These are phyloP conservation scores for Aspergillus haitiensis DNA, from an alignment of 495 filamentous ascomycete species.

Conservation along the genomic window DNA sequence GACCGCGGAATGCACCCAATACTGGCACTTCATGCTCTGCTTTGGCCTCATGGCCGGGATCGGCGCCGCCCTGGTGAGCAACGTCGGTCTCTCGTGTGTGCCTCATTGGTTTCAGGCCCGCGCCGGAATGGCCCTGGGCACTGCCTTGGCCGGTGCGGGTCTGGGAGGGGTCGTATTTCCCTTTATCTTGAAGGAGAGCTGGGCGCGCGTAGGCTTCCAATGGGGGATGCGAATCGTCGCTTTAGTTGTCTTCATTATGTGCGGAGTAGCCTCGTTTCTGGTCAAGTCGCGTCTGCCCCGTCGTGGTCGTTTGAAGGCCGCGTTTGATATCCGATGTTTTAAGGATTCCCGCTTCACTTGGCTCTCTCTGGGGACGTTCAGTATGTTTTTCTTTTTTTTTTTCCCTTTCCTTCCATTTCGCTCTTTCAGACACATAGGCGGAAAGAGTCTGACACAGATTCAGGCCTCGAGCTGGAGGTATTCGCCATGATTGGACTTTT, in stretches of 20 bases:
- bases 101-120: slow-evolving; percentile 44
- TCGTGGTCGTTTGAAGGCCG: slow-evolving; percentile 32
- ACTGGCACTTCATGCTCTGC: slow-evolving; percentile 67
- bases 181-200: slow-evolving; percentile 51
- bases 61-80: slow-evolving; percentile 59
- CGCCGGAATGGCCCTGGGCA: slow-evolving; percentile 41
- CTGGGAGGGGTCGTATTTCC: slow-evolving; percentile 64
- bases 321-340: slow-evolving; percentile 59
- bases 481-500: slow-evolving; percentile 52
- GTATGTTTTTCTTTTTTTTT: slow-evolving; percentile 25
- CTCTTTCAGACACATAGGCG: no score
- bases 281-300: slow-evolving; percentile 37
- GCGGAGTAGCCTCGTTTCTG: slow-evolving; percentile 44
- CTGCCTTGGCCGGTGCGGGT: slow-evolving; percentile 39
- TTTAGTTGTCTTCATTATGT: slow-evolving; percentile 56
- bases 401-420: neutral
- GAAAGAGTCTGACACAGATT: neutral
- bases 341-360: slow-evolving; percentile 47
- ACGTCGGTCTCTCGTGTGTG: slow-evolving; percentile 41
- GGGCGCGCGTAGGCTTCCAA: slow-evolving; percentile 55
- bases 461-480: slow-evolving; percentile 51
- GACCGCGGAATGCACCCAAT: slow-evolving; percentile 51
- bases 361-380: slow-evolving; percentile 40
- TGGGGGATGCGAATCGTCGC: slow-evolving; percentile 63
- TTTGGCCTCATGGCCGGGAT: slow-evolving; percentile 60